These are phyloP conservation scores for Serendipita indica DNA, from an alignment of 768 basidiomycete species.

Conservation along the genomic window DNA sequence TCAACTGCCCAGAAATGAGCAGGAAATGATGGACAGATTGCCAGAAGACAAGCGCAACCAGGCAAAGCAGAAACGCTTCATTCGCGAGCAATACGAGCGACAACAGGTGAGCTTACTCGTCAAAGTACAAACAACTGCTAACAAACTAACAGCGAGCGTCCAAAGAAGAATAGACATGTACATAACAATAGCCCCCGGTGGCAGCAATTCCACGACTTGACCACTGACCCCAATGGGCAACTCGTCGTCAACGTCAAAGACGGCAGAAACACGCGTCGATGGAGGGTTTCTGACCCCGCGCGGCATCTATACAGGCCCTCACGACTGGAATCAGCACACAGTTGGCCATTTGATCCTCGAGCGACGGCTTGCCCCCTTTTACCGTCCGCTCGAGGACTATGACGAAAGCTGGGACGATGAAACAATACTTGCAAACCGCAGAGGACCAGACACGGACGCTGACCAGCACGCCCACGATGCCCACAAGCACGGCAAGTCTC, in stretches of 20 bases:
- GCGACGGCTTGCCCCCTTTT: slow-evolving; percentile 86
- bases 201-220: no score
- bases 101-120: not conserved
- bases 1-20: not conserved
- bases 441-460: slow-evolving; percentile 26
- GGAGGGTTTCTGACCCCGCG: slow-evolving; percentile 67
- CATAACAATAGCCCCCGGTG: no score
- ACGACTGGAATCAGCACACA: slow-evolving; percentile 80
- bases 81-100: not conserved
- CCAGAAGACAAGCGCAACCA: not conserved
- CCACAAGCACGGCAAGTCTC: not conserved
- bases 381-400: slow-evolving; percentile 89
- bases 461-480: slow-evolving; percentile 3
- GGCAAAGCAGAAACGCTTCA: not conserved
- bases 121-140: not conserved
- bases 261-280: slow-evolving; percentile 75
- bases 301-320: slow-evolving; percentile 68
- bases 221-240: slow-evolving; percentile 52
- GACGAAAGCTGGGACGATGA: slow-evolving; percentile 80
- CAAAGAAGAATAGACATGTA: not conserved
- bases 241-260: slow-evolving; percentile 58
- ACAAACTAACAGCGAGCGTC: not conserved
- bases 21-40: not conserved
- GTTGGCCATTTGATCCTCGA: slow-evolving; percentile 81
- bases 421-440: slow-evolving; percentile 67